These are phyloP conservation scores for Agapanthus africanus DNA, from an alignment of 106 monocot genomes.

Conservation along the genomic window DNA sequence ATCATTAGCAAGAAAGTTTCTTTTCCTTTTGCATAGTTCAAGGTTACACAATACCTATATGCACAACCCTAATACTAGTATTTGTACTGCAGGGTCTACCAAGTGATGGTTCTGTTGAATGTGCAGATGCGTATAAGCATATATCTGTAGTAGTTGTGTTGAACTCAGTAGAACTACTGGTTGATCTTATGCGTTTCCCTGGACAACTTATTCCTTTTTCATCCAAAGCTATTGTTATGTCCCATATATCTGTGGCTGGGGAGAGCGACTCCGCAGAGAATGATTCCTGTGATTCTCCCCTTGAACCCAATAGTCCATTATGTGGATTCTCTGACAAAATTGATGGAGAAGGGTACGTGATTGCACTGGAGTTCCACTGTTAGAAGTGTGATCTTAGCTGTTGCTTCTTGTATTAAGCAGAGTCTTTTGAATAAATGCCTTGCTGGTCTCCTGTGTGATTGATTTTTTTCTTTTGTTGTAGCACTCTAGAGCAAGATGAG, in stretches of 20 bases:
- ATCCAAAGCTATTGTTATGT: slow-evolving; percentile 67
- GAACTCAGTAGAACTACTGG: slow-evolving; percentile 80
- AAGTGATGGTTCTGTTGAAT: slow-evolving; percentile 68
- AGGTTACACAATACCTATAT: too few relatives aligned
- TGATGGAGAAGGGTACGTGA: slow-evolving; percentile 55
- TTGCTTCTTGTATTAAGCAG: too few relatives aligned
- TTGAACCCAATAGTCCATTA: slow-evolving; percentile 96
- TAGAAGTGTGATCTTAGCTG: too few relatives aligned
- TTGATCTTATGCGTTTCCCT: slow-evolving; percentile 98
- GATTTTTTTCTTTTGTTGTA: not conserved
- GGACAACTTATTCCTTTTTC: slow-evolving; percentile 95
- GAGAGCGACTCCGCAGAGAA: slow-evolving; percentile 98
- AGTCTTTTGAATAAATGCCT: too few relatives aligned
- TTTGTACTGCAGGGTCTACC: slow-evolving; percentile 98
- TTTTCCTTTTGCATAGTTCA: too few relatives aligned
- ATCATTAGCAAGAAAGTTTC: too few relatives aligned
- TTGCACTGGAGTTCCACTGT: too few relatives aligned
- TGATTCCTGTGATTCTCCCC: slow-evolving; percentile 99
- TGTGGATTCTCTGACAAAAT: slow-evolving; percentile 56
- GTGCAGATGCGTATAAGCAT: slow-evolving; percentile 78
- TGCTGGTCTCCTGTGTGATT: too few relatives aligned
- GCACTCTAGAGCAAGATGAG: slow-evolving; percentile 73
- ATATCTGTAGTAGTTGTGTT: slow-evolving; percentile 81
- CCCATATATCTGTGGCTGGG: slow-evolving; percentile 81
- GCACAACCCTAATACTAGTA: too few relatives aligned